phyloP scores from a whole-genome alignment of 306 rosid genomes.

The Vachellia collinsii region DNA sequence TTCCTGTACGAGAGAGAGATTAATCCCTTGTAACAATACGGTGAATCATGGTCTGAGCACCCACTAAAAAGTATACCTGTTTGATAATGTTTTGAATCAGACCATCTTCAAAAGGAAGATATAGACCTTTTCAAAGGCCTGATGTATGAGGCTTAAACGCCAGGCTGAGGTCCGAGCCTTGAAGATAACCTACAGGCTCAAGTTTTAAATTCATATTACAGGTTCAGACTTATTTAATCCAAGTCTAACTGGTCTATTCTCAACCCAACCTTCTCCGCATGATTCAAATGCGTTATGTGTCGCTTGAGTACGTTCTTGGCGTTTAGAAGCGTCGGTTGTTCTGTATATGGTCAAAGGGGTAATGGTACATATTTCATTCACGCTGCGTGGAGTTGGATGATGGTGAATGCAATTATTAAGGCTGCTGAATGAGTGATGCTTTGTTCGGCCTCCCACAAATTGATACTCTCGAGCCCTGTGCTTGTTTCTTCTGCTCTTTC shows the following conservation, averaged over 20 bases:
- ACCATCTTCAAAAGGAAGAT: no score
- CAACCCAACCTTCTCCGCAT: not conserved
- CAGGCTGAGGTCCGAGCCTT: no score
- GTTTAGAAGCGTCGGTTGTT: not conserved
- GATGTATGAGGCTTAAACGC: no score
- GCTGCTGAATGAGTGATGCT: constrained; percentile 21
- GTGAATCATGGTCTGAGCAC: no score
- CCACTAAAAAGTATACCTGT: no score
- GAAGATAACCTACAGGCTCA: not conserved
- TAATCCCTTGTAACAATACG: no score
- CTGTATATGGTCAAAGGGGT: not conserved
- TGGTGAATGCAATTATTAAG: constrained; percentile 5
- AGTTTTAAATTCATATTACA: not conserved
- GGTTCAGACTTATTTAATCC: not conserved
- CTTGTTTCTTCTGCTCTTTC: constrained; percentile 1
- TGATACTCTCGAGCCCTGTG: constrained; percentile 59
- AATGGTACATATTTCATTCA: not conserved
- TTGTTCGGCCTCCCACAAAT: not conserved
- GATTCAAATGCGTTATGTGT: not conserved
- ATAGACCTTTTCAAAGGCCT: no score
- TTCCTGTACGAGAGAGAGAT: no score
- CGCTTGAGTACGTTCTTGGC: not conserved
- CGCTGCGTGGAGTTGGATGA: not conserved
- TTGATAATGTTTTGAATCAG: no score
- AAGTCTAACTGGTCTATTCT: not conserved